These are phyloP conservation scores for Daucus carota DNA, from an alignment of 129 eudicot species.

Conservation along the genomic window DH1_v3.0 NC_030382.2:41261001-41261500, in stretches of 20 bases:
- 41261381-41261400: background rate
- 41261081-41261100: background rate
- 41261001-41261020: background rate
- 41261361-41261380: background rate
- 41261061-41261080: background rate
- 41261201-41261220: too few relatives aligned
- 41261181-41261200: background rate
- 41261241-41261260: background rate
- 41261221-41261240: background rate
- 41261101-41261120: background rate
- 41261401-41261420: constrained; percentile 2
- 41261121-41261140: background rate
- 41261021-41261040: background rate
- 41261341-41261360: background rate
- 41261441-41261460: constrained; percentile 89
- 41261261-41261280: background rate
- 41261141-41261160: background rate
- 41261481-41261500: constrained; percentile 60
- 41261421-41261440: constrained; percentile 82
- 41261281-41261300: background rate
- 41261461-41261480: constrained; percentile 90
- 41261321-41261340: background rate
- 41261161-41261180: background rate
- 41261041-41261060: background rate
- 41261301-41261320: background rate